Base-by-base conservation (phyloP, 352 stramenopile species). In the Phytophthora kernoviae region DNA sequence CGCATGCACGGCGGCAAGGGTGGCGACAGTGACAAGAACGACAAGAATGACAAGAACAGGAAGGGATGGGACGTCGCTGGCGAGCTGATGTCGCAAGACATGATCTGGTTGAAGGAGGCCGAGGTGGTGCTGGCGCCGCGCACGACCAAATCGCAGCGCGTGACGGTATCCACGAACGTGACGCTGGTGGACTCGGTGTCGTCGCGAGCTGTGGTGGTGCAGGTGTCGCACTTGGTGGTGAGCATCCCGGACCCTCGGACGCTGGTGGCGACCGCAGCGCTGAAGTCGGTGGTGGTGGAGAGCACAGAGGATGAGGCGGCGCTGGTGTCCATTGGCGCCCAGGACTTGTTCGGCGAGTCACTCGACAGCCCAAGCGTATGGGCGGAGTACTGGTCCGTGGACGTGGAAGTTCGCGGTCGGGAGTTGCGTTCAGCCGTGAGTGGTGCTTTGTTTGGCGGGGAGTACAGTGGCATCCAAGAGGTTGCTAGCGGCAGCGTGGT, bases 41-140 rank as follows among this genome's bases (percentile, higher is more conserved):
- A n/a, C n/a, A n/a, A n/a, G n/a, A n/a, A n/a, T n/a, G n/a, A n/a
- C n/a, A n/a, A n/a, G n/a, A n/a, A n/a, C n/a, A n/a, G n/a, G n/a
- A n/a, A 30, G n/a, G n/a, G 17, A 0, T 30, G 40, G 40, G 20
- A 24, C 17, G 14, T 46, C 20, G 40, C n/a, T 4, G 40, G 40
- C 40, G 40, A 46, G n/a, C n/a, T 46, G n/a, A 15, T 14, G 24
- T 51, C 44, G 27, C 11, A 21, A 17, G 32, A 46, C 40, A 26
- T 46, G 40, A 24, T 8, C 7, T 53, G 45, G 30, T 32, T 53
- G 45, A 42, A 53, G 45, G 17, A 24, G 45, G 45, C 18, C n/a
- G 45, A 53, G 30, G 45, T 53, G 27, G 11, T 18, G 42, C 41
- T 46, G 40, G 40, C n/a, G n/a, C 40, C 40, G 5, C 40, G 40